phyloP scores from a whole-genome alignment of 495 filamentous ascomycete species.

The Tetracladium marchalianum region DNA sequence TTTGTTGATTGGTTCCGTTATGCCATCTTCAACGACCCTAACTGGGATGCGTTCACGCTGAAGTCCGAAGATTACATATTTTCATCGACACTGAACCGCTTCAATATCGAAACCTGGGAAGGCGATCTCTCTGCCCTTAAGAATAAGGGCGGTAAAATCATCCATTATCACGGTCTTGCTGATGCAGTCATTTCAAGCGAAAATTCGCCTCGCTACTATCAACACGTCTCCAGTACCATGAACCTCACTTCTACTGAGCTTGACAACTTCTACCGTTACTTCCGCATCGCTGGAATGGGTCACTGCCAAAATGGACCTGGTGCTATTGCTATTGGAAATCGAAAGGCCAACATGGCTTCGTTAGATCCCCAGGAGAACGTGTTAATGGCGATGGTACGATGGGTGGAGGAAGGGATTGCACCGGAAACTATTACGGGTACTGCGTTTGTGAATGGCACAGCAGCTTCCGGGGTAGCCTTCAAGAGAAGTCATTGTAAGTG shows the following conservation, averaged over 20 bases:
- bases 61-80: conserved; percentile 14
- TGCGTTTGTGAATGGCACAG: conserved; percentile 34
- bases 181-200: conserved; percentile 29
- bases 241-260: conserved; percentile 27
- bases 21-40: conserved; percentile 38
- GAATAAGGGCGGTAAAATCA: conserved; percentile 31
- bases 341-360: conserved; percentile 20
- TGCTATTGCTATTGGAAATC: conserved; percentile 8
- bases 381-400: conserved; percentile 41
- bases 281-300: conserved; percentile 45
- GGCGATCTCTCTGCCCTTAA: conserved; percentile 30
- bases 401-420: conserved; percentile 45
- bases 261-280: conserved; percentile 52
- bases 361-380: conserved; percentile 27
- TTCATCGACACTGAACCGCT: conserved; percentile 23
- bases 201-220: conserved; percentile 28
- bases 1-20: conserved; percentile 35
- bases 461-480: conserved; percentile 16
- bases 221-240: conserved; percentile 36
- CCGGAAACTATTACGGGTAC: conserved; percentile 43
- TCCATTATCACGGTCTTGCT: conserved; percentile 25
- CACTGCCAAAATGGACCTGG: conserved; percentile 14
- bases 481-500: conserved; percentile 25
- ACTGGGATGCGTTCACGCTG: conserved; percentile 33
- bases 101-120: conserved; percentile 27